These are phyloP conservation scores for Moniliophthora roreri DNA, from an alignment of 1,284 basidiomycete genomes.

Conservation along the genomic window DNA sequence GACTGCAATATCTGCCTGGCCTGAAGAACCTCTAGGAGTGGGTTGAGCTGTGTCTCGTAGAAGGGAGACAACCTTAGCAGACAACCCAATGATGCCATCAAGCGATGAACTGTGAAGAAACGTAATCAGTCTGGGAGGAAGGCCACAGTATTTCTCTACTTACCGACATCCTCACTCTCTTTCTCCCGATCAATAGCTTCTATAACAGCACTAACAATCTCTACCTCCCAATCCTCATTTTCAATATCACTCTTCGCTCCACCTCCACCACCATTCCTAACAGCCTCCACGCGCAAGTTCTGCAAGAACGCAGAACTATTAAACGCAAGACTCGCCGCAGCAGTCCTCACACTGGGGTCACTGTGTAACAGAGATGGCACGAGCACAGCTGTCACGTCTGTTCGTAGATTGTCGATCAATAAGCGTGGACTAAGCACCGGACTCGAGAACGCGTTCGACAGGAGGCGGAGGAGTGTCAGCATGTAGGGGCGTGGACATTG, in stretches of 20 bases:
- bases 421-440: conserved; percentile 52
- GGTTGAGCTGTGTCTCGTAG: conserved; percentile 49
- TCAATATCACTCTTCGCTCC: conserved; percentile 37
- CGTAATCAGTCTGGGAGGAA: too few relatives aligned
- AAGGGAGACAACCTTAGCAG: conserved; percentile 69
- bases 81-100: conserved; percentile 75
- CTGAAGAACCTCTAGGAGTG: conserved; percentile 73
- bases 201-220: conserved; percentile 76
- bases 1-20: conserved; percentile 50
- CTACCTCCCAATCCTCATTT: conserved; percentile 81
- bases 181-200: conserved; percentile 73
- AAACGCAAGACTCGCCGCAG: conserved; percentile 81
- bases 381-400: conserved; percentile 47
- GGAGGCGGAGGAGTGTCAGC: conserved; percentile 70
- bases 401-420: conserved; percentile 37
- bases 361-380: conserved; percentile 68
- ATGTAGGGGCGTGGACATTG: conserved; percentile 51
- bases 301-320: conserved; percentile 72
- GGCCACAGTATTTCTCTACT: conserved; percentile 34
- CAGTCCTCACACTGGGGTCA: conserved; percentile 69
- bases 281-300: conserved; percentile 47
- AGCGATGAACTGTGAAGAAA: conserved; percentile 63
- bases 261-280: conserved; percentile 38
- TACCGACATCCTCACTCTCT: conserved; percentile 77
- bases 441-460: conserved; percentile 73